Evolutionary conservation across 257 asterid species (phyloP), one percentile per base, ranked within the genome.

Genomic region (Plantago elongata): DNA sequence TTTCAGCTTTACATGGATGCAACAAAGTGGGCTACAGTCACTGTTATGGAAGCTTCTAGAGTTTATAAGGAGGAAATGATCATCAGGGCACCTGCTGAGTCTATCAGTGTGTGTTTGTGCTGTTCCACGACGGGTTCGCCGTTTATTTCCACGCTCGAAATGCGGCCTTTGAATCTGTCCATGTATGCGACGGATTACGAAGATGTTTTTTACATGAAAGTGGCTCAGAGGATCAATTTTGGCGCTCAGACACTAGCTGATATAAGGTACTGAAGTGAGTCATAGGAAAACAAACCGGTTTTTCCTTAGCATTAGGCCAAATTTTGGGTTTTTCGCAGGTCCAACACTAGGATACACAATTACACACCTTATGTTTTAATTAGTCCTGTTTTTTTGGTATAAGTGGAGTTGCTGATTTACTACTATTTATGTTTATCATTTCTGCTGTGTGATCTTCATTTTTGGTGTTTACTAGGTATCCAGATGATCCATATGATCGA

Each of bases 101-200:
- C 86, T 0, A 57, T 89, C 13, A 81, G 83, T 44, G 95, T 92
- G 56, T 92, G 99, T 72, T 50, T 92, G 72, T 92, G 99, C 74
- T 92, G 99, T 66, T 91, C 97, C 9, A 83, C 95, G 16, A 92
- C 99, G 0, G 99, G 94, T 4, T 78, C 89, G 5, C 97, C 97
- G 0, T 92, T 92, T 49, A 82, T 92, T 16, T 92, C 99, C 5
- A 92, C 99, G 22, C 88, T 92, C 7, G 99, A 92, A 83, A 64
- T 92, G 69, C 62, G 99, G 69, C 97, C 99, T 5, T 57, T 92
- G 60, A 89, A 84, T 69, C 73, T 89, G 66, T 89, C 99, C 0
- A 92, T 92, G 99, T 92, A 92, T 62, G 88, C 97, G 18, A 92
- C 99, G 0, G 99, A 92, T 64, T 92, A 69, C 64, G 99, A 92